Evolutionary conservation across 768 basidiomycete species (phyloP).

Genomic region (Tulasnella sp.): DNA sequence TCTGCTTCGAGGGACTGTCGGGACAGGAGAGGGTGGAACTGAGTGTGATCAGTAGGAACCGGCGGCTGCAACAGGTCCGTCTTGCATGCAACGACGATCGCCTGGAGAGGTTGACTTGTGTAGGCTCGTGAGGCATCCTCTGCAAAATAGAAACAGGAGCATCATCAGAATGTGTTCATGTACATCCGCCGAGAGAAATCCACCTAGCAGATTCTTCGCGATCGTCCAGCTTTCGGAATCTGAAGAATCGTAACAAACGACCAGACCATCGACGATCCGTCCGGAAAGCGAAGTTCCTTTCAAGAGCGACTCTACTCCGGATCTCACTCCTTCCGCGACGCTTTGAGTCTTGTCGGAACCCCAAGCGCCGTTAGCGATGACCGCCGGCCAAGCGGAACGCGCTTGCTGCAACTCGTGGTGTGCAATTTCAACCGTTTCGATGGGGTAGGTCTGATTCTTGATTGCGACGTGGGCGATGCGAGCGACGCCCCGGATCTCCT

Average conservation of each 20-base stretch:
- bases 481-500: constrained; percentile 1
- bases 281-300: neutral
- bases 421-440: constrained; percentile 5
- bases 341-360: neutral
- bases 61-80: constrained; percentile 41
- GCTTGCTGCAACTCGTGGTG: neutral
- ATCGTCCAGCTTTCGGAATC: constrained; percentile 49
- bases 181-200: constrained; percentile 24
- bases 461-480: constrained; percentile 35
- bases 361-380: constrained; percentile 6
- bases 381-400: neutral
- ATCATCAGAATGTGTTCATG: neutral
- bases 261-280: constrained; percentile 49
- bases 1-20: constrained; percentile 8
- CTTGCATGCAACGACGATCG: constrained; percentile 78
- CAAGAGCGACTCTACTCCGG: neutral
- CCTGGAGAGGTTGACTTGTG: constrained; percentile 4
- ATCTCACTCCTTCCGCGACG: neutral
- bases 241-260: constrained; percentile 78
- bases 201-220: constrained; percentile 60
- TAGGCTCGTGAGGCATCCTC: constrained; percentile 5
- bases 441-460: neutral
- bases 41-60: constrained; percentile 3
- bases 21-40: constrained; percentile 6
- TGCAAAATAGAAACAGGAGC: neutral